Base-by-base conservation (phyloP, 2,329 filamentous ascomycete genomes). In the Diaporthe batatas region DNA sequence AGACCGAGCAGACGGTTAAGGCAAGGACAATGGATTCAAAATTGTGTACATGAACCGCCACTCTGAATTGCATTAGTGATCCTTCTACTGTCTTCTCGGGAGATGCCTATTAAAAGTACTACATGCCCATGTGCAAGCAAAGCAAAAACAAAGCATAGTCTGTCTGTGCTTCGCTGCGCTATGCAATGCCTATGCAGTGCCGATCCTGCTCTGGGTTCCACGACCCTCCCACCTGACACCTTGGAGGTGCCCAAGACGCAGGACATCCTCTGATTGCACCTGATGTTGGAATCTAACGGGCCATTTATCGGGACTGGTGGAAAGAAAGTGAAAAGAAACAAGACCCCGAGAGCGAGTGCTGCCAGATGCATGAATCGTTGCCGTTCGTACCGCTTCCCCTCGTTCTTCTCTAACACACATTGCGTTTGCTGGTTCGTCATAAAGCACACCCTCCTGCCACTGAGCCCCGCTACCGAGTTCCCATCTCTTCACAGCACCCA, bases 31-130 rank as follows among this genome's bases (percentile, higher is more conserved):
- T 25, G 23, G 62, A 53, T 53, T 47, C 62, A 65, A 25, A 36
- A 65, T n/a, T 25, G 62, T 36, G 47, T 53, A 67, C 21, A 53
- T 67, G 62, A 47, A 53, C 18, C 62, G 4, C 44, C 62, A 67
- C 32, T 67, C 47, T 53, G 62, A 39, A 44, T 70, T 69, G 44
- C 34, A 70, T 58, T 53, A 70, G 44, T 62, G 32, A 62, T n/a
- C 49, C 55, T n/a, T 62, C 55, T 62, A 59, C 58, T 67, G 62
- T 25, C 44, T 29, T 53, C 68, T 70, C 68, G 49, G 71, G 64
- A 68, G 71, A 65, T 67, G 62, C 62, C 55, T 72, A 74, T 74
- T 74, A 72, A 68, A 72, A 69, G 34, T 74, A 69, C 55, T 69
- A 72, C 72, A 72, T 67, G 69, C 54, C 68, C 72, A 72, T 69